Conservation (phyloP, 805 yeast species). For the Candida verbasci region DNA sequence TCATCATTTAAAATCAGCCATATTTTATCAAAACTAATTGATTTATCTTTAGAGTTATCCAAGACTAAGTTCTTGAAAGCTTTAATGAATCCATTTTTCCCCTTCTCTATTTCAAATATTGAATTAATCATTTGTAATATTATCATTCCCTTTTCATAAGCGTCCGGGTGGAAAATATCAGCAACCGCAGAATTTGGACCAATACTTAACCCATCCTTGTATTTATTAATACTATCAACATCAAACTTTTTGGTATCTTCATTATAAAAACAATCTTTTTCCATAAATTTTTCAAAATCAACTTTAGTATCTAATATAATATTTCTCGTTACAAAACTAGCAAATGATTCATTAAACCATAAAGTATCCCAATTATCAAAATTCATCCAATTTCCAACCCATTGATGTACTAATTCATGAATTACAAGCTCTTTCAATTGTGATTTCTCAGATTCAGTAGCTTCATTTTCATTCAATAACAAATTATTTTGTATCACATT, state of each 20-base stretch:
- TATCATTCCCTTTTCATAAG: slow-evolving; percentile 60
- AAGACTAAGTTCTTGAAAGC: slow-evolving; percentile 33
- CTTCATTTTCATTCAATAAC: slow-evolving; percentile 16
- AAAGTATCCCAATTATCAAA: slow-evolving; percentile 65
- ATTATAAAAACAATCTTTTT: slow-evolving; percentile 27
- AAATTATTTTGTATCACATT: slow-evolving; percentile 52
- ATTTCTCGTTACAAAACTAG: slow-evolving; percentile 55
- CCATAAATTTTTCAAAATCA: slow-evolving; percentile 17
- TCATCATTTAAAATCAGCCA: slow-evolving; percentile 43
- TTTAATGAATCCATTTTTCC: slow-evolving; percentile 8
- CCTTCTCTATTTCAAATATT: slow-evolving; percentile 8
- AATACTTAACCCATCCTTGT: slow-evolving; percentile 26
- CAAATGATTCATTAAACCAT: slow-evolving; percentile 78
- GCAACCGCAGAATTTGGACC: slow-evolving; percentile 22
- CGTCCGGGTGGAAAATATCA: slow-evolving; percentile 45
- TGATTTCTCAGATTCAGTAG: slow-evolving; percentile 19
- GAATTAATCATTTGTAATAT: slow-evolving; percentile 45
- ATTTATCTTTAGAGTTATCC: slow-evolving; percentile 24
- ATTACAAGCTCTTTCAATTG: slow-evolving; percentile 53
- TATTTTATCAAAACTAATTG: slow-evolving; percentile 47
- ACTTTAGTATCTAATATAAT: slow-evolving; percentile 19
- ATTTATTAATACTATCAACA: slow-evolving; percentile 20
- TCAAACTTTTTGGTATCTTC: slow-evolving; percentile 22
- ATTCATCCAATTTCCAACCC: slow-evolving; percentile 68
- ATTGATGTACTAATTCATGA: slow-evolving; percentile 77